A percentile compares a stretch with the other conserved stretches of the same genome.
Conservation (phyloP, 352 stramenopile genomes). For the Phytopythium delawarense region DNA sequence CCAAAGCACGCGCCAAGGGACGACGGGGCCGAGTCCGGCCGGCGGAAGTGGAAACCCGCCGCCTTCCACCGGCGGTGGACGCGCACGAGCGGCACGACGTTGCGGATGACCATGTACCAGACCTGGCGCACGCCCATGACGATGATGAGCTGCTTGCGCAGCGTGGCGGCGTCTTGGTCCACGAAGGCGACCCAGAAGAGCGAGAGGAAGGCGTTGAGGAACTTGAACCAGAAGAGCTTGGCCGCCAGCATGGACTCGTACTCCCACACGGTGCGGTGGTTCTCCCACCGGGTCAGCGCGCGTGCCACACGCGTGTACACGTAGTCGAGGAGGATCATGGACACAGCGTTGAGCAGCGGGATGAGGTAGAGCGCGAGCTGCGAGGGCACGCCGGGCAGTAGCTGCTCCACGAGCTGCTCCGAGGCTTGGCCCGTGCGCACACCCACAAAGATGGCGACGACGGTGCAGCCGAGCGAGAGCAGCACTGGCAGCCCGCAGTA, state of each 20-base stretch:
- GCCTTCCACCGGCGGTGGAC: conserved; percentile 41
- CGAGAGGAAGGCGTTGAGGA: conserved; percentile 78
- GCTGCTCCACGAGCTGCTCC: conserved; percentile 14
- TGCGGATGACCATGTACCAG: conserved; percentile 53
- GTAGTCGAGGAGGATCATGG: conserved; percentile 71
- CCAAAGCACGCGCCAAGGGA: conserved; percentile 2
- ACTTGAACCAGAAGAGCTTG: conserved; percentile 84
- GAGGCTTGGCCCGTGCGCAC: conserved; percentile 39
- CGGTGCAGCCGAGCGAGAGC: conserved; percentile 42
- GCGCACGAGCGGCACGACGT: conserved; percentile 45
- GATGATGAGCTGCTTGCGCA: conserved; percentile 65
- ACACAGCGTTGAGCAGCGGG: conserved; percentile 58
- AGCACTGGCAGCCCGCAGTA: conserved; percentile 55
- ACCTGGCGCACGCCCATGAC: conserved; percentile 71
- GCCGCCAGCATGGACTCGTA: conserved; percentile 72
- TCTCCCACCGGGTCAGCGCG: conserved; percentile 64
- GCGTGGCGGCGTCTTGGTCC: conserved; percentile 34
- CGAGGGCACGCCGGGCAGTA: conserved; percentile 34
- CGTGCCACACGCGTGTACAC: conserved; percentile 63
- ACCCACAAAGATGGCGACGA: conserved; percentile 53
- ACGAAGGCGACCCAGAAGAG: conserved; percentile 80
- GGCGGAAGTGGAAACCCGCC: conserved; percentile 33
- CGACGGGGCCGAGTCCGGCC: not conserved
- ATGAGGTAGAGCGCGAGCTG: conserved; percentile 48
- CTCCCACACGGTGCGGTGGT: conserved; percentile 75